Base-by-base conservation (phyloP, 306 rosid species). In the Castanea mollissima region DNA sequence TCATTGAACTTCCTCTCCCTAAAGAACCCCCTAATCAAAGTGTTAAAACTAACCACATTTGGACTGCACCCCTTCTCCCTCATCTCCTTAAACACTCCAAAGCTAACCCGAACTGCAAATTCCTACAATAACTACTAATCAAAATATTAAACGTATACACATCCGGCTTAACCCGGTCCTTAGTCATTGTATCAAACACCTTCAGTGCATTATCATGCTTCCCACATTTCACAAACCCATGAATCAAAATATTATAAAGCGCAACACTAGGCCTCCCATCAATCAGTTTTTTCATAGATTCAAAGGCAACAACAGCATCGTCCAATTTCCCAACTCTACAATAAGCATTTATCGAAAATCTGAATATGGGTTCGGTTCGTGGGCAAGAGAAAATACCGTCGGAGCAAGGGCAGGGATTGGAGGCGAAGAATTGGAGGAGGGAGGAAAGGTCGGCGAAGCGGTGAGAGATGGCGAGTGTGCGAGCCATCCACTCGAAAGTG, bases 1-100 rank as follows among this genome's bases (percentile, higher is more conserved):
- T 92, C 88, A 21, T 92, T 89, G 79, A 89, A 71, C 80, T 78
- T 87, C 54, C 89, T 19, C 71, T 91, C 89, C 75, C 93, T 91
- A 57, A 94, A 91, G 89, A 92, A 68, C n/a, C 97, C 98, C 65
- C 52, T 91, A 35, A 94, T 88, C 90, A 94, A 87, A 27, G 94
- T 94, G 77, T 92, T 94, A 79, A 92, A 94, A 79, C 97, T 94
- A 55, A 94, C 97, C 78, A 91, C 97, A 84, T 94, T 91, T 34
- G 97, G 98, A 71, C 87, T 38, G 62, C 97, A 87, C n/a, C 97
- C 94, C 74, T 75, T 83, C 78, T 82, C 87, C 79, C 88, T 83
- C 94, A 94, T 94, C 83, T 89, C 93, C 75, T 84, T 85, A 76
- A 92, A 92, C 78, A 18, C 83, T 91, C 92, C 85, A 94, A 76